Evolutionary conservation across 176 grass and related monocot species (phyloP).

Genomic region (Musa acuminata): DNA sequence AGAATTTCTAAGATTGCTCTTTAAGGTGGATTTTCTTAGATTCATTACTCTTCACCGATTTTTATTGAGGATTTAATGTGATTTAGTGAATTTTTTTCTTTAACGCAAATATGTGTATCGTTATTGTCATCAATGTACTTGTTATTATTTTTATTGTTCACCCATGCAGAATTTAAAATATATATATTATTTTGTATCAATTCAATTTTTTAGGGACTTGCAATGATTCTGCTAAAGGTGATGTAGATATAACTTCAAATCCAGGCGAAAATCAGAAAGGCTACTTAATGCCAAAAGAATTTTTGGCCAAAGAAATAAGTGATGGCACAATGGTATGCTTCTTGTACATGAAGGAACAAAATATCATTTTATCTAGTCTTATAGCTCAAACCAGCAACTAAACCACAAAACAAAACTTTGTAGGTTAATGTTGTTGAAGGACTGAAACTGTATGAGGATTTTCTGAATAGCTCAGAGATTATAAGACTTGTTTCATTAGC

Average conservation of each 20-base stretch:
- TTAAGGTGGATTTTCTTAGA: no score
- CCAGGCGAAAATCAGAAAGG: slow-evolving; percentile 29
- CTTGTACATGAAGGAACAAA: slow-evolving; percentile 6
- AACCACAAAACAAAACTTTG: neutral
- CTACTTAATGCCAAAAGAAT: slow-evolving; percentile 29
- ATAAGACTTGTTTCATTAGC: slow-evolving; percentile 54
- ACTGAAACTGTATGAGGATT: slow-evolving; percentile 79
- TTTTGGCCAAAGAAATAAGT: slow-evolving; percentile 48
- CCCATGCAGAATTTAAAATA: neutral
- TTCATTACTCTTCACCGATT: no score
- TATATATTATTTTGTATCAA: neutral
- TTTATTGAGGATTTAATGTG: no score
- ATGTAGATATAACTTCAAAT: slow-evolving; percentile 15
- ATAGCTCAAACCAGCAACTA: neutral
- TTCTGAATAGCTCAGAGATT: slow-evolving; percentile 42
- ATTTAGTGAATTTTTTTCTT: neutral
- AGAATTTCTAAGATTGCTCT: no score
- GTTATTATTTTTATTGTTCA: neutral
- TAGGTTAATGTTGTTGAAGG: slow-evolving; percentile 82
- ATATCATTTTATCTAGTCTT: neutral
- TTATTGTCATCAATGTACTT: neutral
- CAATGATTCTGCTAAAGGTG: slow-evolving; percentile 14
- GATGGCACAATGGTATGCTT: slow-evolving; percentile 49
- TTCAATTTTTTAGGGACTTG: slow-evolving; percentile 5
- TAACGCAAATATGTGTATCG: neutral